Evolutionary conservation across 2,329 filamentous ascomycete species (phyloP), one percentile per base, ranked within the genome.

Genomic region (Blastomyces silverae): DNA sequence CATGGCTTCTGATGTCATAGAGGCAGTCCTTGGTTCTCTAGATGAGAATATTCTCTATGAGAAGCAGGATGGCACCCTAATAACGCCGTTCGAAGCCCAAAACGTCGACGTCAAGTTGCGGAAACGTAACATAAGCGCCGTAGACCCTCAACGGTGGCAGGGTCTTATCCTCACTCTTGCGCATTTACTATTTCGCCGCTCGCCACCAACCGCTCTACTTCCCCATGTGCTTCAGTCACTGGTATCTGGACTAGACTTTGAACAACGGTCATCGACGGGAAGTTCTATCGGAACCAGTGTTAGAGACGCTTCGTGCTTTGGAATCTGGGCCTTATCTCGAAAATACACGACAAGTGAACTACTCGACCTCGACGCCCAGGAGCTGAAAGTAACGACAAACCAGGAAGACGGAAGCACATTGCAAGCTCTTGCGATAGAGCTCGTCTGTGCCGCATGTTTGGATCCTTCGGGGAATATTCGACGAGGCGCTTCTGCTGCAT

Each of bases 381-480:
- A 67, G 11, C 71, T 78, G 10, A 72, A 71, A 34, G 70, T 73
- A 0, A 65, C 74, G 10, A 72, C 71, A 28, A 68, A 71, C 2
- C 71, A 72, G 56, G 65, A 63, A n/a, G 69, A 73, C 39, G 70
- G 73, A 44, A 75, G 67, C 17, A 83, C 92, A 20, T 76, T 94
- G 62, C 92, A 96, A 72, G 81, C 89, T 11, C 80, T 99, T 11
- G 93, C 90, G 0, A 89, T 88, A 0, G 89, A 96, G 71, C 82
- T 99, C 17, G 85, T 96, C 0, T 85, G 89, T 15, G 86, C 91
- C 1, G 92, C 91, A 6, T 94, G 89, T 67, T 82, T 97, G 7
- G 94, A 99, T 73, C 88, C 93, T 1, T 88, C 91, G 13, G 94
- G 94, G 3, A 99, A 99, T 70, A 96, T 99, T 70, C 85, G 94